Evolutionary conservation across 129 eudicot genomes (phyloP).

Genomic region (Mikania micrantha): DNA sequence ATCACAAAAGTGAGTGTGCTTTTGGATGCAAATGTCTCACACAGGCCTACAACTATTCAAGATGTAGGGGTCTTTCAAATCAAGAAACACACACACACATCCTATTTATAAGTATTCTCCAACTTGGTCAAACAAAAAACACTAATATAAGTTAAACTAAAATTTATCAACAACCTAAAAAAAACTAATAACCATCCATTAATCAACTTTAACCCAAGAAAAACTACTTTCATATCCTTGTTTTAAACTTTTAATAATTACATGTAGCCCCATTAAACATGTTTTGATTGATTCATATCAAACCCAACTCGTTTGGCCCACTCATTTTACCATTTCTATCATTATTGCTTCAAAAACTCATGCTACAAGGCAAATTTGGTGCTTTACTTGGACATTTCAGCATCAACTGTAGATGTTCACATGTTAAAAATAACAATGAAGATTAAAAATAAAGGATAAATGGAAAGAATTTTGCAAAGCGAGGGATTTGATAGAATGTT

Average conservation of each 20-base stretch:
- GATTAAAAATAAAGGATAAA: neutral
- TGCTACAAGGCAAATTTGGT: neutral
- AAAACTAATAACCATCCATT: too few species aligned
- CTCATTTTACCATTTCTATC: neutral
- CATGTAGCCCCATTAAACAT: too few species aligned
- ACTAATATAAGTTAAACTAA: too few species aligned
- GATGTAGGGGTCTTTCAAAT: neutral
- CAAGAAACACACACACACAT: too few species aligned
- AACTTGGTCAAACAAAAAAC: neutral
- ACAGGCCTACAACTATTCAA: neutral
- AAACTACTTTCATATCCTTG: too few species aligned
- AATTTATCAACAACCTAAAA: too few species aligned
- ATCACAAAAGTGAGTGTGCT: neutral
- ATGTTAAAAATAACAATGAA: neutral
- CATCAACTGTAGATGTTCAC: neutral
- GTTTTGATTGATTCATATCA: too few species aligned
- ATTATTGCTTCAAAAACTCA: neutral
- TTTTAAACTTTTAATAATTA: too few species aligned
- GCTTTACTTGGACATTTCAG: neutral
- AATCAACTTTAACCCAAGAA: too few species aligned
- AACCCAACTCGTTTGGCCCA: too few species aligned
- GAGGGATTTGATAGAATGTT: constrained; percentile 16
- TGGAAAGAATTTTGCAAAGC: neutral
- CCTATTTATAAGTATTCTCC: neutral
- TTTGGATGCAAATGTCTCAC: neutral